Percentiles rank a stretch among this genome's conserved stretches.
These are phyloP conservation scores for Leccinum obscurum DNA, from an alignment of 768 basidiomycete genomes.

Conservation along the genomic window DNA sequence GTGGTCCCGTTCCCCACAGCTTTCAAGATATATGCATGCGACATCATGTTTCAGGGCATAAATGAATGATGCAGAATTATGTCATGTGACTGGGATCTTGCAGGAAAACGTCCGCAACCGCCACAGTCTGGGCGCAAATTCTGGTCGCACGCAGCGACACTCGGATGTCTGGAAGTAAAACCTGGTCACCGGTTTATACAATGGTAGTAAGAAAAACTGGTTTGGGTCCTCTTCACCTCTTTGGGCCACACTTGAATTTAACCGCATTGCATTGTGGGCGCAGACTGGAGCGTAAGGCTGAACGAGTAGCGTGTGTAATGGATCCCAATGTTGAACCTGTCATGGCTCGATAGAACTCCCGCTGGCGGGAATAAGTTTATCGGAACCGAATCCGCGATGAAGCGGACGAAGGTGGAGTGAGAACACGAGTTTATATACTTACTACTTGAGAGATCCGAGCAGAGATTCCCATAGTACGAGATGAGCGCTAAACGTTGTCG, in stretches of 20 bases:
- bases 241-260: not conserved
- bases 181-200: not conserved
- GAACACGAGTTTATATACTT: not conserved
- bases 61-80: constrained; percentile 7
- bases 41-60: constrained; percentile 2
- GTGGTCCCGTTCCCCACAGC: constrained; percentile 4
- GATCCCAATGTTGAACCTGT: not conserved
- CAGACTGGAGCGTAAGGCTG: not conserved
- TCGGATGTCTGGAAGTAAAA: constrained; percentile 4
- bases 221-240: not conserved
- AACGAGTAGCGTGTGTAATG: not conserved
- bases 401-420: not conserved
- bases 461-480: not conserved
- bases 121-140: not conserved
- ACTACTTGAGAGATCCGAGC: not conserved
- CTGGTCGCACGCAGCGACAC: not conserved
- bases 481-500: not conserved
- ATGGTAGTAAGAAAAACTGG: not conserved
- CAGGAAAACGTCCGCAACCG: constrained; percentile 7
- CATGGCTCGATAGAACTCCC: not conserved
- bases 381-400: not conserved
- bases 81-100: constrained; percentile 12
- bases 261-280: not conserved
- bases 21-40: constrained; percentile 18
- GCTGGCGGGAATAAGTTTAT: not conserved